These are phyloP conservation scores for Brassica hybrid DNA, from an alignment of 441 rosid genomes.

Conservation along the genomic window DNA sequence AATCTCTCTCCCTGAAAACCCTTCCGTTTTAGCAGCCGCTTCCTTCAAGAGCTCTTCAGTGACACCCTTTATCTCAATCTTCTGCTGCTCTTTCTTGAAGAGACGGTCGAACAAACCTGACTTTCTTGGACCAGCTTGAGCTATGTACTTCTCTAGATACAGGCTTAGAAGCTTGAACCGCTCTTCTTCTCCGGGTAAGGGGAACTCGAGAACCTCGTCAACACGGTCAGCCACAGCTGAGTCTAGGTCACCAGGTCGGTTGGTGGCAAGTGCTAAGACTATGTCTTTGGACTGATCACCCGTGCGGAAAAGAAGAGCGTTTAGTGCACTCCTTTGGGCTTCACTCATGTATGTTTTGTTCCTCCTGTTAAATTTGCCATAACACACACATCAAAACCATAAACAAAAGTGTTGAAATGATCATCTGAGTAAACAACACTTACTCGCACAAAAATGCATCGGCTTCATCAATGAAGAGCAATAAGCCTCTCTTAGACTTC, in stretches of 20 bases:
- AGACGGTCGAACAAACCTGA: conserved; percentile 61
- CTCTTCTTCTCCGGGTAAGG: conserved; percentile 84
- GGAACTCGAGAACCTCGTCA: conserved; percentile 89
- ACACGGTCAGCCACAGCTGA: conserved; percentile 91
- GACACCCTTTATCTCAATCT: conserved; percentile 74
- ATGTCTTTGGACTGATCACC: conserved; percentile 96
- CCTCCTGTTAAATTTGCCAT: conserved; percentile 56
- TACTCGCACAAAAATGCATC: conserved; percentile 99
- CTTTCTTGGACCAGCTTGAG: conserved; percentile 71
- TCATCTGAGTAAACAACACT: conserved; percentile 37
- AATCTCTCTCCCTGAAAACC: conserved; percentile 88
- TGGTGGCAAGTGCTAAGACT: conserved; percentile 93
- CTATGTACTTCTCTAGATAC: conserved; percentile 85
- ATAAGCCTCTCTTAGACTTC: conserved; percentile 81
- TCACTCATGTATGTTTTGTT: conserved; percentile 98
- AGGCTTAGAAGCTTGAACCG: conserved; percentile 85
- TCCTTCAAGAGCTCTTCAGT: conserved; percentile 73
- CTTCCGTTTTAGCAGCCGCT: conserved; percentile 81
- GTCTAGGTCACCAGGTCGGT: conserved; percentile 95
- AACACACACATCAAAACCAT: background rate
- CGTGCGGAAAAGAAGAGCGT: conserved; percentile 90
- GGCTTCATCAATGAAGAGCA: conserved; percentile 93
- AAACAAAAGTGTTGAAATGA: no score
- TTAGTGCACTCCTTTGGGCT: conserved; percentile 96
- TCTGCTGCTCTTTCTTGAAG: conserved; percentile 66